Base-by-base conservation (phyloP, 2,329 filamentous ascomycete species). In the Chrysoporthe austroafricana region DNA sequence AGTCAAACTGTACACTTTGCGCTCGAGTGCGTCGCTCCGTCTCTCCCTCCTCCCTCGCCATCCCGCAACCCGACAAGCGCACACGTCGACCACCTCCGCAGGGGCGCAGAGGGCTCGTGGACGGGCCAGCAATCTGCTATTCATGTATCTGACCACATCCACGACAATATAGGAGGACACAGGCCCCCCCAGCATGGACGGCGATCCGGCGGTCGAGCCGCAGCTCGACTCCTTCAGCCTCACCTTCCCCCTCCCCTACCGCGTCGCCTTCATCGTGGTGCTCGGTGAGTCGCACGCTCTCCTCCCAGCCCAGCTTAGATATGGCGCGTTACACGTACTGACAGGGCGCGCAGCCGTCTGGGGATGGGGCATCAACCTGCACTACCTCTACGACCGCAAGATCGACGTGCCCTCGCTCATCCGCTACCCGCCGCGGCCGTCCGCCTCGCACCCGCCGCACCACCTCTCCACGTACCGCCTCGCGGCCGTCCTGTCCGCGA, bases 331-430 rank as follows among this genome's bases (percentile, higher is more conserved):
- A 34, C 16, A 8, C 14, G 6, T 4, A 26, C 67, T 70, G 39
- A 72, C 58, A 16, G 8, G 9, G 62, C 48, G 3, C 59, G 43
- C 68, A 96, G 94, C 93, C 73, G 90, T 97, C 75, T 98, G 95
- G 95, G 94, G 93, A 77, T 99, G 95, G 94, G 94, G 91, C 72
- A 80, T 91, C 73, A 98, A 97, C 81, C 88, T 98, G 52, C 94
- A 97, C 77, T 94, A 93, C 80, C 89, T 98, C 69, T 85, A 90
- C 74, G 80, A 88, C 68, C 84, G 89, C 75, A 91, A 91, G 77
- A 96, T 99, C 81, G 93, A 97, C 79, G 92, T 97, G 66, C 92
- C 93, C 26, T 85, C 89, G 43, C 85, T 98, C 67, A 93, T 98
- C 74, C 90, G 92, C 78, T 98, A 98, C 79, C 93, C 94, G 50